Base-by-base conservation (phyloP, 176 grass and related monocot genomes). In the Panicum miliaceum region DNA sequence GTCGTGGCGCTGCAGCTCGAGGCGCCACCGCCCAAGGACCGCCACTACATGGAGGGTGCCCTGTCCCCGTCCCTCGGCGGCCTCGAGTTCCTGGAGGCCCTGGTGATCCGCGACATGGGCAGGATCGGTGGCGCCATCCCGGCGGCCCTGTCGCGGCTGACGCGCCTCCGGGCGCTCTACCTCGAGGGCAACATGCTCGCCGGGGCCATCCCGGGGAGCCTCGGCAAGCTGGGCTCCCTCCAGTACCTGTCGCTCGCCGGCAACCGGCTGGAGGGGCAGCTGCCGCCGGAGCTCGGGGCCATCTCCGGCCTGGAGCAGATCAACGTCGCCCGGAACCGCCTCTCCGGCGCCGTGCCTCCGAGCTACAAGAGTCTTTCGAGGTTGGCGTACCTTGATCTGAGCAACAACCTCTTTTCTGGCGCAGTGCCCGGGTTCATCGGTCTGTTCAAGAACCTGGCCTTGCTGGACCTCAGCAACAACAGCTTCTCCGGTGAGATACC, bases 381-480 rank as follows among this genome's bases (percentile, higher is more conserved):
- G 22, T 27, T 97, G 75, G 64, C 82, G 77, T 94, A 80, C 71
- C 82, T 97, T 48, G 92, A 97, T 65, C 47, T 94, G 0, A 91
- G 86, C 70, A 43, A 56, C 79, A 97, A 97, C 77, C 51, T 74
- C 46, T 23, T 97, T 6, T 91, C 86, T 1, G 90, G 95, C 5
- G 5, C 4, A 9, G 45, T 97, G 27, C 95, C 95, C 0, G 84
- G 43, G 40, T 94, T 94, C 62, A 6, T 94, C 12, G 92, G 90
- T 12, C 88, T 75, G 81, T 52, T 91, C 67, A 88, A 72, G 46
- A 94, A 68, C 74, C 82, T 97, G 32, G 76, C 84, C 0, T 34
- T 89, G 62, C 69, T 97, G 7, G 90, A 97, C 78, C 89, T 97
- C 60, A 92, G 92, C 73, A 88, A 85, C 71, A 97, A 92, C 83